A percentile compares a stretch with the other conserved stretches of the same genome.
These are phyloP conservation scores for Trichosporon sp. DNA, from an alignment of 1,284 basidiomycete species.

Conservation along the genomic window DNA sequence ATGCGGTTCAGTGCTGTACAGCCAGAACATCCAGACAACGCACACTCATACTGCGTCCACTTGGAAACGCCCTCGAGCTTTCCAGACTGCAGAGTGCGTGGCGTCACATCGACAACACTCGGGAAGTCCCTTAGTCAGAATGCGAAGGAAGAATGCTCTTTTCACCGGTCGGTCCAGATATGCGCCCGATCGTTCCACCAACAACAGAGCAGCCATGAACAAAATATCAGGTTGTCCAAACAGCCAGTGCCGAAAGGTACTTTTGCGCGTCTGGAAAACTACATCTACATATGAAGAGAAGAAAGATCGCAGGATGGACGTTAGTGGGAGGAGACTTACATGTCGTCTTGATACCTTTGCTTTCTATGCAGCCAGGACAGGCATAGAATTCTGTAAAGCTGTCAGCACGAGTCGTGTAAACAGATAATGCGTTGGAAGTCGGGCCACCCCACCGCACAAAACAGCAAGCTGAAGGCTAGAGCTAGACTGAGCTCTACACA, in stretches of 20 bases:
- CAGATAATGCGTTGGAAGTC: no score
- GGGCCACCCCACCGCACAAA: neutral
- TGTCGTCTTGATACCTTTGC: slow-evolving; percentile 29
- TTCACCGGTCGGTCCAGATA: neutral
- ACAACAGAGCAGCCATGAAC: neutral
- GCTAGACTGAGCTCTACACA: neutral
- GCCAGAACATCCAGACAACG: no score
- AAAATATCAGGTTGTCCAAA: neutral
- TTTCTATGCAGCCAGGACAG: slow-evolving; percentile 28
- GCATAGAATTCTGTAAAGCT: slow-evolving; percentile 30
- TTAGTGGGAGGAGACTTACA: slow-evolving; percentile 30
- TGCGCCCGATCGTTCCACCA: neutral
- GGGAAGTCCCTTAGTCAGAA: neutral
- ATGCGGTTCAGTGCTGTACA: no score
- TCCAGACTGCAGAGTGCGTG: no score
- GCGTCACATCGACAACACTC: neutral
- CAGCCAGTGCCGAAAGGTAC: neutral
- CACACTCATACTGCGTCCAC: no score
- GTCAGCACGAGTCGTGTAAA: neutral
- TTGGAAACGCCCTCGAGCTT: no score
- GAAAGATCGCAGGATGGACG: neutral
- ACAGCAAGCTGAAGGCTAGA: neutral
- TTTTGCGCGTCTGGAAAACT: slow-evolving; percentile 4
- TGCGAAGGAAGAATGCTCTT: neutral
- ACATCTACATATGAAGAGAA: neutral